Percentiles rank a stretch among this genome's conserved stretches.
These are phyloP conservation scores for Syzygium aromaticum DNA, from an alignment of 345 rosid genomes.

Conservation along the genomic window DNA sequence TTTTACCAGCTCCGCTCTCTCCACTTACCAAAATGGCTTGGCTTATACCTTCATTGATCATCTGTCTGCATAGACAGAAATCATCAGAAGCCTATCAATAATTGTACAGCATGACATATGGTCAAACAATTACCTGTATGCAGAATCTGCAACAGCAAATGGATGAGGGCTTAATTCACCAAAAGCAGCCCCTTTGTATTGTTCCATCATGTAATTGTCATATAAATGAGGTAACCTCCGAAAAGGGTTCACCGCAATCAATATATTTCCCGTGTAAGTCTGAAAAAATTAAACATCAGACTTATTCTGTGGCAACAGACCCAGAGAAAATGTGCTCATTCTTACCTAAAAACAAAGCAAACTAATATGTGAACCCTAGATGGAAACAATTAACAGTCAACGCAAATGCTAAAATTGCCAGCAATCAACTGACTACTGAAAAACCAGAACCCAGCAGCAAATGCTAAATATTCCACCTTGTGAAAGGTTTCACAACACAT, in stretches of 20 bases:
- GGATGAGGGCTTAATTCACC: slow-evolving; percentile 96
- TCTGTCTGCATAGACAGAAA: slow-evolving; percentile 40
- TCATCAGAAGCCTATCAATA: not conserved
- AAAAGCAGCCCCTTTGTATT: slow-evolving; percentile 77
- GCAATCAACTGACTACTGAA: not conserved
- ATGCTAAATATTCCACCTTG: not conserved
- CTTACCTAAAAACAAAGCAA: not conserved
- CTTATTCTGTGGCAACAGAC: not conserved
- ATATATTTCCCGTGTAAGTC: slow-evolving; percentile 97
- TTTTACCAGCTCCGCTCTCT: slow-evolving; percentile 99
- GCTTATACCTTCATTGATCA: slow-evolving; percentile 85
- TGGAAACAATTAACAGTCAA: not conserved
- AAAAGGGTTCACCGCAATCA: slow-evolving; percentile 97
- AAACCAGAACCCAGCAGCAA: not conserved
- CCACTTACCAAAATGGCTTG: slow-evolving; percentile 96
- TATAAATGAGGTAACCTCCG: slow-evolving; percentile 79
- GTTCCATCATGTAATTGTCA: slow-evolving; percentile 68
- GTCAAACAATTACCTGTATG: slow-evolving; percentile 59
- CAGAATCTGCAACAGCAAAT: slow-evolving; percentile 93
- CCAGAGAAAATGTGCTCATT: not conserved
- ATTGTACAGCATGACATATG: not conserved
- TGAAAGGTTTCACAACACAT: not conserved
- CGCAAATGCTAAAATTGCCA: not conserved
- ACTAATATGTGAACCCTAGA: not conserved
- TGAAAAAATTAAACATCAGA: slow-evolving; percentile 20